A percentile compares a stretch with the other conserved stretches of the same genome.
These are phyloP conservation scores for Fusarium illudens DNA, from an alignment of 2,329 filamentous ascomycete genomes.

Conservation along the genomic window DNA sequence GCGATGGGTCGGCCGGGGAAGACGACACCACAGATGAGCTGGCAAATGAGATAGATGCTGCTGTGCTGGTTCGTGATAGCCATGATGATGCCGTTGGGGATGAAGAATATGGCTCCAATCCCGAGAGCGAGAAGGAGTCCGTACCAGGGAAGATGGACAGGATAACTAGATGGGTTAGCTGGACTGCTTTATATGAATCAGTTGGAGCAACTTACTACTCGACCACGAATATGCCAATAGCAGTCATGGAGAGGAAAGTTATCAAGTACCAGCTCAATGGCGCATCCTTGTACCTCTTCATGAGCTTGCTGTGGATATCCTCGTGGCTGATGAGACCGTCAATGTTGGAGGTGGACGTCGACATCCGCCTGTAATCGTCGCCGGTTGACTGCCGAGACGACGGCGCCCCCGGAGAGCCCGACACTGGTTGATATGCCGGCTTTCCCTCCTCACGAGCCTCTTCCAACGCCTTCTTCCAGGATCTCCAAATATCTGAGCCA, in stretches of 20 bases:
- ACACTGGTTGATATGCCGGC: conserved; percentile 62
- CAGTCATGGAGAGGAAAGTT: conserved; percentile 79
- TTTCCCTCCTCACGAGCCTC: conserved; percentile 65
- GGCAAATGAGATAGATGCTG: conserved; percentile 86
- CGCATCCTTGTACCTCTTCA: conserved; percentile 83
- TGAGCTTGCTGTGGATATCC: conserved; percentile 85
- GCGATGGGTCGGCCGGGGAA: conserved; percentile 88
- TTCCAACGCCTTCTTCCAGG: conserved; percentile 74
- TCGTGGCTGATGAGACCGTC: conserved; percentile 73
- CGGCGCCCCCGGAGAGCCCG: conserved; percentile 38
- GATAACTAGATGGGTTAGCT: conserved; percentile 64
- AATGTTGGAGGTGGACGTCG: conserved; percentile 51
- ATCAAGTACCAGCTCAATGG: conserved; percentile 82
- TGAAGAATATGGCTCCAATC: conserved; percentile 83
- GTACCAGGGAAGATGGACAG: conserved; percentile 86
- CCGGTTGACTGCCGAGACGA: conserved; percentile 27
- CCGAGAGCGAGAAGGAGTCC: conserved; percentile 80
- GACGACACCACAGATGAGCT: conserved; percentile 81
- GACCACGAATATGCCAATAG: conserved; percentile 82
- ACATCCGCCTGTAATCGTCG: conserved; percentile 35
- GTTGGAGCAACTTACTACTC: conserved; percentile 72
- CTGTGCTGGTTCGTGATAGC: conserved; percentile 91
- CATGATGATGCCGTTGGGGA: conserved; percentile 93
- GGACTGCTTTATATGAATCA: not conserved
- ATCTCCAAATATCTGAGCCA: conserved; percentile 80